Base-by-base conservation (phyloP, 2,329 filamentous ascomycete genomes). In the Grosmannia clavigera region DNA sequence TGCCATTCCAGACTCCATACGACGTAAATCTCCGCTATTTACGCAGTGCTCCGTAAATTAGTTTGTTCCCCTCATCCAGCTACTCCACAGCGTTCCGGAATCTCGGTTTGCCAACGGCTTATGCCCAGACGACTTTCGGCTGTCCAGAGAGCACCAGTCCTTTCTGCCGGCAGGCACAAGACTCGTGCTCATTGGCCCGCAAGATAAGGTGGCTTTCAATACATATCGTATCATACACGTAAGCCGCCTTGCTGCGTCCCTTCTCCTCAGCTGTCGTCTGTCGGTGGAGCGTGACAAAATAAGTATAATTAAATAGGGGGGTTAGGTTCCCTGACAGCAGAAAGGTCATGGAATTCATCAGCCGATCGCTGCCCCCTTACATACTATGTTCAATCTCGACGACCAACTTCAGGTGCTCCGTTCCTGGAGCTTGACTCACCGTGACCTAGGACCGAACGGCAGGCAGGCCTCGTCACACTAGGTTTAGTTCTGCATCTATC, bases 81-180 rank as follows among this genome's bases (percentile, higher is more conserved):
- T 52, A 16, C 55, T 58, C 61, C 61, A 60, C 61, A 11, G 48
- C 46, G 31, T 60, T 57, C 62, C 60, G 58, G 62, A 52, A 61
- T 61, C 56, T 63, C 58, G 60, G 62, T 58, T 61, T 53, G 53
- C 43, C 51, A 48, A 29, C 58, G 48, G 54, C 46, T 25, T 22
- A 12, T 43, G 40, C 12, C 40, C 40, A 43, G 40, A 19, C 40
- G 14, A 19, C 16, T 22, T 14, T 6, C 14, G 35, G 9, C 3
- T 10, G 9, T 40, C 43, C 43, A 46, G 19, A 46, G 43, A 46
- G 19, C 16, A n/a, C 19, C 19, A 9, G 19, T 19, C 16, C 43
- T 19, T 46, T 46, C 19, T 12, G 43, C 19, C 43, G 19, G 7
- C 43, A 46, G 12, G 50, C 50, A 5, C 22, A 29, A 19, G 27